A percentile compares a stretch with the other conserved stretches of the same genome.
These are phyloP conservation scores for Diaporthe nobilis DNA, from an alignment of 2,329 filamentous ascomycete species.

Conservation along the genomic window DNA sequence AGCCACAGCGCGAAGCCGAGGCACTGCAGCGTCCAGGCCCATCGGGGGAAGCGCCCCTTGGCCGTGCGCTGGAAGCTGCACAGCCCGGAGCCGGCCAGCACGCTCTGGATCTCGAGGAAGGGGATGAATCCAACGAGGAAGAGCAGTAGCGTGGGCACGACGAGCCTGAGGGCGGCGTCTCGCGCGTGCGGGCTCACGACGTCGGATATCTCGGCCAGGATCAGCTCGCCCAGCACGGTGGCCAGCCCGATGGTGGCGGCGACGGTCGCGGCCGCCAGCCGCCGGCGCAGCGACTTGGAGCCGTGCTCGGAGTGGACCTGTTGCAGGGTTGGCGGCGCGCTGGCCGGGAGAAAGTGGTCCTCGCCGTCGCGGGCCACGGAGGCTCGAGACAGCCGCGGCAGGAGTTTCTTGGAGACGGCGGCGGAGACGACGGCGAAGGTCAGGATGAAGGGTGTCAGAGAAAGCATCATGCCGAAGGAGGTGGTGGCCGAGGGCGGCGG, in stretches of 20 bases:
- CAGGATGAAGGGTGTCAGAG: slow-evolving; percentile 78
- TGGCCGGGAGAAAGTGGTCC: slow-evolving; percentile 73
- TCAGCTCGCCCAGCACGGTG: slow-evolving; percentile 82
- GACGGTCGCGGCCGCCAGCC: slow-evolving; percentile 76
- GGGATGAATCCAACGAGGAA: slow-evolving; percentile 83
- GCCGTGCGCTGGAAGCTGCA: slow-evolving; percentile 73
- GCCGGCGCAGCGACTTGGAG: slow-evolving; percentile 64
- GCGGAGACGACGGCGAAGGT: slow-evolving; percentile 76
- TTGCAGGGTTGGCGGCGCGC: slow-evolving; percentile 71
- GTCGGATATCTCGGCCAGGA: slow-evolving; percentile 87
- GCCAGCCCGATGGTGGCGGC: slow-evolving; percentile 83
- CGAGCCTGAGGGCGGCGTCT: slow-evolving; percentile 76
- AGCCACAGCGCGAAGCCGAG: slow-evolving; percentile 78
- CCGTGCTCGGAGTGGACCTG: slow-evolving; percentile 72
- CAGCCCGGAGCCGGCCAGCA: slow-evolving; percentile 68
- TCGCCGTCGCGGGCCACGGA: slow-evolving; percentile 67
- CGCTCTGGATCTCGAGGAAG: slow-evolving; percentile 81
- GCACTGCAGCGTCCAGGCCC: slow-evolving; percentile 76
- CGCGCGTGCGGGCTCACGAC: slow-evolving; percentile 78
- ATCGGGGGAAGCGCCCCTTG: slow-evolving; percentile 68
- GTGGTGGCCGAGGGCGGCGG: slow-evolving; percentile 57
- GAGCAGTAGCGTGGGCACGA: slow-evolving; percentile 78
- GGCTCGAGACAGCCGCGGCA: slow-evolving; percentile 77
- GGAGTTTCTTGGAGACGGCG: slow-evolving; percentile 77
- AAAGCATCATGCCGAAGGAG: slow-evolving; percentile 63